Percentiles rank a stretch among this genome's conserved stretches.
These are phyloP conservation scores for Leishmania guyanensis DNA, from an alignment of 208 protist species.

Conservation along the genomic window DNA sequence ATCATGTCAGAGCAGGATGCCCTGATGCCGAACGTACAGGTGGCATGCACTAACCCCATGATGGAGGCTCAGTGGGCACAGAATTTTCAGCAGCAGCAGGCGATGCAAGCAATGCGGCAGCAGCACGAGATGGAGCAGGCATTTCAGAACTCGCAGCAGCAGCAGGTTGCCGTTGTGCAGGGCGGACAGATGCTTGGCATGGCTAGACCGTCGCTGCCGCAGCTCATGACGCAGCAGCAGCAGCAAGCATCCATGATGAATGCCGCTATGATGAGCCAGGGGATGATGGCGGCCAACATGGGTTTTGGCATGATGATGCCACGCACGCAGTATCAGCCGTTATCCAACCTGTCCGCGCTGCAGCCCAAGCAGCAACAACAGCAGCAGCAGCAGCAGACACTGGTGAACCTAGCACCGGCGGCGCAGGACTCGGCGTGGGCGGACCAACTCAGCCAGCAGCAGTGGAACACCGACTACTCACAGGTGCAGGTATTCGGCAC, in stretches of 20 bases:
- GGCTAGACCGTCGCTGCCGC: constrained; percentile 29
- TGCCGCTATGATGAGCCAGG: constrained; percentile 47
- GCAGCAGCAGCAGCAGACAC: constrained; percentile 17
- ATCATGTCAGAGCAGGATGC: constrained; percentile 59
- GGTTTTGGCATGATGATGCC: constrained; percentile 58
- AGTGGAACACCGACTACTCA: constrained; percentile 77
- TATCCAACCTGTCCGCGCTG: constrained; percentile 28
- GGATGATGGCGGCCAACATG: constrained; percentile 43
- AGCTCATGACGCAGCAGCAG: constrained; percentile 47
- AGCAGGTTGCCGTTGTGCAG: constrained; percentile 9
- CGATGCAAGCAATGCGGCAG: constrained; percentile 45
- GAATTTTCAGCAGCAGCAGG: constrained; percentile 59
- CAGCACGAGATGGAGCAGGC: constrained; percentile 73
- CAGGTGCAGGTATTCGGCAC: constrained; percentile 63
- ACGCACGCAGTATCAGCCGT: constrained; percentile 50
- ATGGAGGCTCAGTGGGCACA: constrained; percentile 57
- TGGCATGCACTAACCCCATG: constrained; percentile 22
- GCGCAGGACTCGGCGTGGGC: constrained; percentile 49
- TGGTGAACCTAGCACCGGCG: constrained; percentile 17
- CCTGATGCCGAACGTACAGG: constrained; percentile 39
- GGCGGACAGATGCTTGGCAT: constrained; percentile 28
- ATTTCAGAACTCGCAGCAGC: constrained; percentile 37
- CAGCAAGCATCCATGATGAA: constrained; percentile 37
- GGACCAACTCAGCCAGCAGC: constrained; percentile 58
- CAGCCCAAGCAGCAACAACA: constrained; percentile 28